A percentile compares a stretch with the other conserved stretches of the same genome.
Evolutionary conservation across 2,329 filamentous ascomycete genomes (phyloP).

Genomic region (Sarocladium strictum): DNA sequence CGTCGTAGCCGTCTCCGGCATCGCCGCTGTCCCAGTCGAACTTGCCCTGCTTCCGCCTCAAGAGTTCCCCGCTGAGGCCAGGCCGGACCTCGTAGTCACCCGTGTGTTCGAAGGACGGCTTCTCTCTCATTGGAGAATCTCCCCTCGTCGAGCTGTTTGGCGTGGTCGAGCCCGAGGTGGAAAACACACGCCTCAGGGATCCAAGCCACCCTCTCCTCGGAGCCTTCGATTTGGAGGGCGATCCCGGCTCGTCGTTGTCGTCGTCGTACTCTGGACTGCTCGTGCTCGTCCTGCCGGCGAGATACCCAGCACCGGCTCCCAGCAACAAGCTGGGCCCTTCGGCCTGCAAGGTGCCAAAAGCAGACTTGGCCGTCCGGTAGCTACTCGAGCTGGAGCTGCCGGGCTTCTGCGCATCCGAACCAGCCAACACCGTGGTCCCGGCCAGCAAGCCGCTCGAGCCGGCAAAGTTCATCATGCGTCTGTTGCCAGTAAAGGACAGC

Average conservation of each 20-base stretch:
- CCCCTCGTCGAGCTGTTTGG: slow-evolving; percentile 14
- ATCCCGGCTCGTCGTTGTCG: slow-evolving; percentile 38
- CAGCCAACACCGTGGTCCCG: slow-evolving; percentile 19
- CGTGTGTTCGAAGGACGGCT: slow-evolving; percentile 19
- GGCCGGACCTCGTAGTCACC: slow-evolving; percentile 34
- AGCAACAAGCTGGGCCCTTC: slow-evolving; percentile 46
- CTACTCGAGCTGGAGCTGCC: slow-evolving; percentile 35
- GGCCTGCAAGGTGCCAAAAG: slow-evolving; percentile 44
- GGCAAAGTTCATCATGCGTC: slow-evolving; percentile 21
- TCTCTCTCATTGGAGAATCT: slow-evolving; percentile 21
- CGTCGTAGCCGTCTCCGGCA: slow-evolving; percentile 18
- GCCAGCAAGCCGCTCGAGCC: slow-evolving; percentile 22
- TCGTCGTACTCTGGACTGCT: slow-evolving; percentile 23
- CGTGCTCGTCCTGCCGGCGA: neutral
- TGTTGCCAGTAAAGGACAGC: slow-evolving; percentile 26
- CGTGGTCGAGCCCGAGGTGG: slow-evolving; percentile 31
- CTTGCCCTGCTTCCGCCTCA: slow-evolving; percentile 49
- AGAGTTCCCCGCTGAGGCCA: slow-evolving; percentile 40
- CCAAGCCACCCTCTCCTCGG: slow-evolving; percentile 58
- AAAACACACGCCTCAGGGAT: slow-evolving; percentile 59
- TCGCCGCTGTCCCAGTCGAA: slow-evolving; percentile 43
- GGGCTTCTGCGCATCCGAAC: slow-evolving; percentile 24
- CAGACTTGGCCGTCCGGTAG: slow-evolving; percentile 49
- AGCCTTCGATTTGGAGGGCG: slow-evolving; percentile 52
- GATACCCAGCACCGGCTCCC: slow-evolving; percentile 14